Base-by-base conservation (phyloP, 306 rosid genomes). In the Malus orientalis region DNA sequence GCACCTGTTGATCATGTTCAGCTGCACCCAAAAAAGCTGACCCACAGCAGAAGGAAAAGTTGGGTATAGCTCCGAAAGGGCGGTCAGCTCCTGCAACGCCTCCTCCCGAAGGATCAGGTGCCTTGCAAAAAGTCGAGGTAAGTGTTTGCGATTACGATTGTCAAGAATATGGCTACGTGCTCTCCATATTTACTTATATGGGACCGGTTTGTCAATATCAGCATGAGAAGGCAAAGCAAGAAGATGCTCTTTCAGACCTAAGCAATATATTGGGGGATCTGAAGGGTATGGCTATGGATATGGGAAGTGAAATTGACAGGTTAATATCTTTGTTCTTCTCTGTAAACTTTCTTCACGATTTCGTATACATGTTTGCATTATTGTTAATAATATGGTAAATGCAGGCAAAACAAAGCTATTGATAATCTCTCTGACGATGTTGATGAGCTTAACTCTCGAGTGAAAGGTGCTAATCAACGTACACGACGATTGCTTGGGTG, bases 371-470 rank as follows among this genome's bases (percentile, higher is more conserved):
- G 66, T 23, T 67, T 72, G 29, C 22, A 19, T 27, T 69, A 33
- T 42, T 64, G 49, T 16, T 16, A 32, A 63, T 29, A 25, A 20
- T 29, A 32, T 81, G 86, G 8, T 25, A 73, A 79, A 30, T 92
- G 86, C 91, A 96, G 99, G 86, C 99, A 93, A 88, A 96, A 96
- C 76, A 91, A 91, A 77, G 93, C 96, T 27, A 88, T 96, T 30
- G 97, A 93, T 87, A 77, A 92, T 88, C 90, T 96, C 16, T 49
- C 83, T 27, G 93, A 86, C 20, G 98, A 96, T 38, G 89, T 91
- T 59, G 97, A 92, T 66, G 93, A 89, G 78, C 69, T 96, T 57
- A 96, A 91, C 69, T 63, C 78, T 75, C 89, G 97, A 77, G 90
- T 96, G 80, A 96, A 93, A 85, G 96, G 96, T 6, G 90, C 98